phyloP scores from a whole-genome alignment of 2,329 filamentous ascomycete genomes.

The Neofusicoccum sp. region DNA sequence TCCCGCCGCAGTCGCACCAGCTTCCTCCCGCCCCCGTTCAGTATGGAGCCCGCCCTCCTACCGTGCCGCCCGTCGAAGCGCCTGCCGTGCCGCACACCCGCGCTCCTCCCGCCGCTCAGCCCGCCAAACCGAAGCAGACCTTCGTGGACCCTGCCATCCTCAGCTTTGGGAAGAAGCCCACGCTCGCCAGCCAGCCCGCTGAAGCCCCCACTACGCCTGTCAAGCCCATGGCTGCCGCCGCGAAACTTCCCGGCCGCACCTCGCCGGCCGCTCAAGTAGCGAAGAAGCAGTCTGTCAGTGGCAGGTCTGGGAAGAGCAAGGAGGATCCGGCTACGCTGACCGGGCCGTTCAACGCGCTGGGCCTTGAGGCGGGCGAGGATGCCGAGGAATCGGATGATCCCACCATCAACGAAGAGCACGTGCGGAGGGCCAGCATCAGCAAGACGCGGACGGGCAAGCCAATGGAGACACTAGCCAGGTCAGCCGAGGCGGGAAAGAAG shows the following conservation, averaged over 20 bases:
- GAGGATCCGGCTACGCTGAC: constrained; percentile 44
- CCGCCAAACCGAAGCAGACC: constrained; percentile 37
- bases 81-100: constrained; percentile 16
- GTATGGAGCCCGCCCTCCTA: constrained; percentile 25
- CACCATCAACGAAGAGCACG: constrained; percentile 29
- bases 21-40: constrained; percentile 27
- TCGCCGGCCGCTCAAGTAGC: constrained; percentile 41
- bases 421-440: constrained; percentile 41
- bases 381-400: constrained; percentile 38
- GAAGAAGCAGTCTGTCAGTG: constrained; percentile 32
- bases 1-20: constrained; percentile 5
- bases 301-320: constrained; percentile 28
- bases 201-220: constrained; percentile 48
- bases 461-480: constrained; percentile 34
- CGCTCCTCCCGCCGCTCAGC: constrained; percentile 17
- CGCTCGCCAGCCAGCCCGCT: neutral
- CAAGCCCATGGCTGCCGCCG: constrained; percentile 41
- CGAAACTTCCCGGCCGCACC: constrained; percentile 36
- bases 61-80: constrained; percentile 29
- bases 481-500: constrained; percentile 47
- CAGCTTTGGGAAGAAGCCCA: constrained; percentile 58
- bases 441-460: constrained; percentile 45
- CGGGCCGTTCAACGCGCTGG: constrained; percentile 43
- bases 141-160: constrained; percentile 86
- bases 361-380: constrained; percentile 42